phyloP scores from a whole-genome alignment of 805 yeast species.

The Metschnikowia cerradonensis region DNA sequence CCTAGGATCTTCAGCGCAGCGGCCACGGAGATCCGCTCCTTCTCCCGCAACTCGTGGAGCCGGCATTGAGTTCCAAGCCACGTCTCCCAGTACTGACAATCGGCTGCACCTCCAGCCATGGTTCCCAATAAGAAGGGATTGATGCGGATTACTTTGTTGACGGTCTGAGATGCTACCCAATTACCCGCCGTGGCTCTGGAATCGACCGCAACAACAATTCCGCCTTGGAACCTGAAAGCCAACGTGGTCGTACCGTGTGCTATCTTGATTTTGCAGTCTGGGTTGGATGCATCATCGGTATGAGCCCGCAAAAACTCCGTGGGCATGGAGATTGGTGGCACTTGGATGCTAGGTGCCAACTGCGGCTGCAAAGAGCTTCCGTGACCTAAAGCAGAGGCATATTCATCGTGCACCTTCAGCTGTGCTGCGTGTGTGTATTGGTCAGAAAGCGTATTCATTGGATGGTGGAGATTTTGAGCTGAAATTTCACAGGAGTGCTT shows the following conservation, averaged over 20 bases:
- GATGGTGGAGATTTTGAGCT: background rate
- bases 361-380: constrained; percentile 22
- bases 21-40: constrained; percentile 91
- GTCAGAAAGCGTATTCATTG: constrained; percentile 39
- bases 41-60: constrained; percentile 88
- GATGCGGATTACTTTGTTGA: constrained; percentile 94
- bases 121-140: constrained; percentile 94
- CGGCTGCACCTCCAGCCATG: constrained; percentile 99
- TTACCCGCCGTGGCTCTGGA: constrained; percentile 97
- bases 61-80: constrained; percentile 98
- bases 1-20: constrained; percentile 93
- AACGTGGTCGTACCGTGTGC: constrained; percentile 99
- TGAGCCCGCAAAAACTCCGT: constrained; percentile 94
- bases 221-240: constrained; percentile 94
- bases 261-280: constrained; percentile 91
- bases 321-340: constrained; percentile 86
- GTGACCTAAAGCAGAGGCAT: constrained; percentile 23
- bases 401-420: constrained; percentile 25
- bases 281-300: constrained; percentile 89
- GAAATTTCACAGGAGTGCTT: background rate
- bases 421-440: constrained; percentile 33
- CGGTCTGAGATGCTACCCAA: constrained; percentile 98
- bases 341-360: constrained; percentile 57
- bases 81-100: constrained; percentile 98
- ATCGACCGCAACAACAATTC: constrained; percentile 94